Percentiles rank a stretch among this genome's conserved stretches.
Conservation (phyloP, 2,329 filamentous ascomycete genomes). For the Beauveria bassiana region DNA sequence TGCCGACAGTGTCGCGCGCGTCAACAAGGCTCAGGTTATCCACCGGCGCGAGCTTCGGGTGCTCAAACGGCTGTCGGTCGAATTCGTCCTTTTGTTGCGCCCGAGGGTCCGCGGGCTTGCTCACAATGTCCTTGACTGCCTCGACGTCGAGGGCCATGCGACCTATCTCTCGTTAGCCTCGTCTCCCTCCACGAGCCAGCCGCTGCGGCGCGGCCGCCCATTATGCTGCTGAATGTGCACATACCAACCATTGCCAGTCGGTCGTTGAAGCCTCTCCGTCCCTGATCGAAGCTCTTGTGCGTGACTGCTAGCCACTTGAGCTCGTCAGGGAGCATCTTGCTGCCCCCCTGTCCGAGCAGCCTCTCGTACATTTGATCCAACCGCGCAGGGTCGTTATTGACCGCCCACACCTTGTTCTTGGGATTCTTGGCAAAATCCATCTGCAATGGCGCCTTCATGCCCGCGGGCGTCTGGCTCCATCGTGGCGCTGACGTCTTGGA, state of each 20-base stretch:
- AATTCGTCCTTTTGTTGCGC: slow-evolving; percentile 34
- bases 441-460: slow-evolving; percentile 63
- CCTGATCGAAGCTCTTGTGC: slow-evolving; percentile 97
- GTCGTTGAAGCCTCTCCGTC: slow-evolving; percentile 89
- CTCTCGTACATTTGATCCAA: slow-evolving; percentile 72
- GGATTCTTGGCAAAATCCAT: slow-evolving; percentile 50
- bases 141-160: slow-evolving; percentile 32
- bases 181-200: too few species aligned
- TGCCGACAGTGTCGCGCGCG: slow-evolving; percentile 54
- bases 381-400: slow-evolving; percentile 67
- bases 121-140: slow-evolving; percentile 30
- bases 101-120: slow-evolving; percentile 22
- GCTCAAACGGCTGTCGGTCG: slow-evolving; percentile 57
- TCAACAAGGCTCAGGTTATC: slow-evolving; percentile 59
- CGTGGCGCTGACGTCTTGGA: slow-evolving; percentile 36
- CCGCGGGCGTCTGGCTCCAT: slow-evolving; percentile 63
- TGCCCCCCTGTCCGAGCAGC: slow-evolving; percentile 66
- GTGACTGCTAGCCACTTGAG: slow-evolving; percentile 95
- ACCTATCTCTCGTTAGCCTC: background rate
- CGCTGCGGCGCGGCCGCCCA: too few species aligned
- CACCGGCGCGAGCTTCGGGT: slow-evolving; percentile 64
- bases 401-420: slow-evolving; percentile 47
- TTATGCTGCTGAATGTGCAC: slow-evolving; percentile 11
- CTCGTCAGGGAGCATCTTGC: slow-evolving; percentile 74
- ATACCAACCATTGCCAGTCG: slow-evolving; percentile 81